Evolutionary conservation across 2,329 filamentous ascomycete genomes (phyloP), one percentile per base, ranked within the genome.

Genomic region (Aureobasidium sp.): DNA sequence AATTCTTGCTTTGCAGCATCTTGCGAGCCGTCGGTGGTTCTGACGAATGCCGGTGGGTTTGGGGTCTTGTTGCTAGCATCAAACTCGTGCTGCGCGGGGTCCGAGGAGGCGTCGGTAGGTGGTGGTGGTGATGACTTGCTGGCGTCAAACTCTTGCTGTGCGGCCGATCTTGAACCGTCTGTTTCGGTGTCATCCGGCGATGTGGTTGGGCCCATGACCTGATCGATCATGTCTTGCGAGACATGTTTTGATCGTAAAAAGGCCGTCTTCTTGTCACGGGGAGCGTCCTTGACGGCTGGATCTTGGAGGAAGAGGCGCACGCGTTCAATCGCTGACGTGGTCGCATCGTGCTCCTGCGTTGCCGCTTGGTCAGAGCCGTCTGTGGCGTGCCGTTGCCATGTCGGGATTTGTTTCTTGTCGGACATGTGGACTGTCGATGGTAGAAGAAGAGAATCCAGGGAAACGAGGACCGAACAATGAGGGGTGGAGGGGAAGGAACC

Each of bases 171-270:
- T 6, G 40, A 38, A 3, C 41, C 40, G 7, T 40, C 39, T n/a
- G 48, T 48, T 6, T 47, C 48, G 6, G 24, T n/a, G 14, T 22
- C 24, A 16, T 22, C 6, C 5, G 32, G 25, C 2, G 19, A 7
- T 7, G 27, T 35, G 21, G 11, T 19, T 21, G 22, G 3, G 3
- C 47, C 57, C 34, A 95, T 70, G 6, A 95, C 73, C 45, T 74
- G 72, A 59, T 87, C 73, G 56, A 95, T 88, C 57, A 91, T 82
- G 27, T 77, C 74, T 4, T 78, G 71, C 3, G 71, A 71, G 6
- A 95, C 72, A 3, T 88, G 88, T 67, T 96, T 96, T 47, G 80
- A 80, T 63, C 83, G 78, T 1, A 96, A 72, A 61, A 95, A 95
- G 6, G 79, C 78, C 17, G 79, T 74, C 71, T 95, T 95, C 68